Percentiles rank a stretch among this genome's conserved stretches.
These are phyloP conservation scores for Wickerhamiella dianesei DNA, from an alignment of 805 yeast genomes.

Conservation along the genomic window DNA sequence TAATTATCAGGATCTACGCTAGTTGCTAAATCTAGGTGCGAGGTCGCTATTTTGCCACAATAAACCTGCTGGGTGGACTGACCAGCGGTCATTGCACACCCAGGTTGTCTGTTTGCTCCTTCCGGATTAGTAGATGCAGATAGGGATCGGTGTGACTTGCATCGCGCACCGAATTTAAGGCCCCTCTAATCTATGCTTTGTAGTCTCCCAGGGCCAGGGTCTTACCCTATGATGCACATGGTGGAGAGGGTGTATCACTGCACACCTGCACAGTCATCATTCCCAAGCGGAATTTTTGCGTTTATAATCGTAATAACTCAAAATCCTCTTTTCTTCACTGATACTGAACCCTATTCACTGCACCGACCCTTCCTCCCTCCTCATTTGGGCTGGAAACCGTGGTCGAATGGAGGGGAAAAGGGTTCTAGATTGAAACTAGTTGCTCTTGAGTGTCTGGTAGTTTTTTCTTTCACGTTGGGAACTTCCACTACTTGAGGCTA, in stretches of 20 bases:
- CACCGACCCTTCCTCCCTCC: slow-evolving; percentile 12
- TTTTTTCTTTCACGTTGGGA: background rate
- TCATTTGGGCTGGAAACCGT: slow-evolving; percentile 6
- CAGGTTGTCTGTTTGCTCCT: no score
- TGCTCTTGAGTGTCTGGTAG: background rate
- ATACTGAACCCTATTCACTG: slow-evolving; percentile 27
- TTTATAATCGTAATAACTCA: background rate
- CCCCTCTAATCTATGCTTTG: background rate
- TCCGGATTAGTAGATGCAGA: no score
- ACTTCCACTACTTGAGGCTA: no score
- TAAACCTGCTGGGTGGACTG: no score
- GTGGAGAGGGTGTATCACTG: background rate
- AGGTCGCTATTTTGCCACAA: no score
- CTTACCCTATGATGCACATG: background rate
- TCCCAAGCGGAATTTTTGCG: background rate
- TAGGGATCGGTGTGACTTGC: no score
- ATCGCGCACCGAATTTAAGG: no score
- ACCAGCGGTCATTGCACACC: no score
- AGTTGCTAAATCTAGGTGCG: no score
- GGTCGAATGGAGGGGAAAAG: slow-evolving; percentile 27
- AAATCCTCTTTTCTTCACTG: slow-evolving; percentile 17
- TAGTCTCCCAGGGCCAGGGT: background rate
- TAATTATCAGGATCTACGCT: no score
- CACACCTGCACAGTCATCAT: background rate
- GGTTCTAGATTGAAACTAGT: slow-evolving; percentile 19